Conservation (phyloP, 2,329 filamentous ascomycete species). For the Claviceps fusiformis region DNA sequence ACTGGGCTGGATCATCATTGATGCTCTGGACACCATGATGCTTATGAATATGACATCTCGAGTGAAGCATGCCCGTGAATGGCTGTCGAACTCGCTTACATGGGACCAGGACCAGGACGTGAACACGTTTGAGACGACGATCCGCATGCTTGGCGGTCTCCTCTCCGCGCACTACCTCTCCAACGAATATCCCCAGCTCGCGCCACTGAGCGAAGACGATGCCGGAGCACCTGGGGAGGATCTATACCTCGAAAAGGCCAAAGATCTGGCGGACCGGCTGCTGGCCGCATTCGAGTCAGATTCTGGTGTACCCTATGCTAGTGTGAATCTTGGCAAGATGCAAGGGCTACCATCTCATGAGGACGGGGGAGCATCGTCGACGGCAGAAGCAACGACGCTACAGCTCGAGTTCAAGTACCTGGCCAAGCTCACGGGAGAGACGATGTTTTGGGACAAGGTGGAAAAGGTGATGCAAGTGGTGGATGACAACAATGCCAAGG, state of each 20-base stretch:
- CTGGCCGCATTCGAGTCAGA: conserved; percentile 76
- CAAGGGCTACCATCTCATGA: conserved; percentile 69
- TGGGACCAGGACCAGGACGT: conserved; percentile 93
- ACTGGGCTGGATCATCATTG: conserved; percentile 96
- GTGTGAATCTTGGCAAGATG: conserved; percentile 69
- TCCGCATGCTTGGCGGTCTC: conserved; percentile 89
- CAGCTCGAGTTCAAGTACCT: conserved; percentile 97
- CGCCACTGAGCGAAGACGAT: conserved; percentile 59
- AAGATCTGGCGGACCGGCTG: conserved; percentile 78
- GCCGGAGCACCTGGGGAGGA: conserved; percentile 67
- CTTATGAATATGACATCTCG: conserved; percentile 92
- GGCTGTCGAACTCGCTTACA: conserved; percentile 67
- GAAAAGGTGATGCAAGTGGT: conserved; percentile 88
- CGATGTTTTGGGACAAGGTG: conserved; percentile 79
- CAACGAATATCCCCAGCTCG: conserved; percentile 65
- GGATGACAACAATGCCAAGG: conserved; percentile 64
- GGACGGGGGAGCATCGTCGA: conserved; percentile 80
- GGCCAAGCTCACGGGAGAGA: conserved; percentile 84
- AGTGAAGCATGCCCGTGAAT: conserved; percentile 72
- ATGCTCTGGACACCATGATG: conserved; percentile 92
- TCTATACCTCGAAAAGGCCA: conserved; percentile 89
- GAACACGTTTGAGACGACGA: conserved; percentile 95
- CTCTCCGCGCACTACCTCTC: conserved; percentile 93
- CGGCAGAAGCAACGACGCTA: conserved; percentile 80
- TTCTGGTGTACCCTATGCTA: conserved; percentile 81